Evolutionary conservation across 169 alveolate genomes (phyloP).

Genomic region (Cryptosporidium parvum): DNA sequence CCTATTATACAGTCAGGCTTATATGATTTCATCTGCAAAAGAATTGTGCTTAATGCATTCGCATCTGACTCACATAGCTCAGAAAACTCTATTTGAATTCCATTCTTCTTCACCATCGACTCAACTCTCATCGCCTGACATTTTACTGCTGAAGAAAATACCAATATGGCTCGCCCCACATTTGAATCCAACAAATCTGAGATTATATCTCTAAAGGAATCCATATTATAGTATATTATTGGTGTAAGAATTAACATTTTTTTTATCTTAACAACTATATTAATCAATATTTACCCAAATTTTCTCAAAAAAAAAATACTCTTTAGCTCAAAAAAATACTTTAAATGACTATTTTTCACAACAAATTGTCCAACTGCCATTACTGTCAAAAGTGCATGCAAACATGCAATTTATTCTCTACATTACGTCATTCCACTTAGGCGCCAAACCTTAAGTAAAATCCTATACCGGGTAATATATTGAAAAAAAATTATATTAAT

Average conservation of each 20-base stretch:
- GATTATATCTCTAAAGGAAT: conserved; percentile 53
- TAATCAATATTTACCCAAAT: neutral
- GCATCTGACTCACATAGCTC: conserved; percentile 72
- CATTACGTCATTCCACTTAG: conserved; percentile 3
- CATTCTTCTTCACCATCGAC: neutral
- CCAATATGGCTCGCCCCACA: conserved; percentile 17
- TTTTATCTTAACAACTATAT: conserved; percentile 24
- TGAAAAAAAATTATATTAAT: neutral
- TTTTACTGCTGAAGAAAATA: conserved; percentile 33
- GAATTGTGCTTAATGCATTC: conserved; percentile 30
- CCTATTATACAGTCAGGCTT: conserved; percentile 70
- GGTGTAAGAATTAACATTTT: conserved; percentile 67
- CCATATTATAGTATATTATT: conserved; percentile 42
- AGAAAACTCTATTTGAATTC: conserved; percentile 28
- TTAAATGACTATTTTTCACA: neutral
- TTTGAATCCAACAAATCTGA: conserved; percentile 39
- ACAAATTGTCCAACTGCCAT: neutral
- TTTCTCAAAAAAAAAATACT: neutral
- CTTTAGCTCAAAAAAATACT: neutral
- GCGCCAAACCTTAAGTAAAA: neutral
- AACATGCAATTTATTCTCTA: conserved; percentile 30
- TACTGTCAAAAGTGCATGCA: conserved; percentile 1
- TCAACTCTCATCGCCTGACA: neutral
- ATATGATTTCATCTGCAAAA: conserved; percentile 47
- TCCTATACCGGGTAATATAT: neutral